Evolutionary conservation across 2,329 filamentous ascomycete species (phyloP).

Genomic region (Trematosphaeria pertusa): DNA sequence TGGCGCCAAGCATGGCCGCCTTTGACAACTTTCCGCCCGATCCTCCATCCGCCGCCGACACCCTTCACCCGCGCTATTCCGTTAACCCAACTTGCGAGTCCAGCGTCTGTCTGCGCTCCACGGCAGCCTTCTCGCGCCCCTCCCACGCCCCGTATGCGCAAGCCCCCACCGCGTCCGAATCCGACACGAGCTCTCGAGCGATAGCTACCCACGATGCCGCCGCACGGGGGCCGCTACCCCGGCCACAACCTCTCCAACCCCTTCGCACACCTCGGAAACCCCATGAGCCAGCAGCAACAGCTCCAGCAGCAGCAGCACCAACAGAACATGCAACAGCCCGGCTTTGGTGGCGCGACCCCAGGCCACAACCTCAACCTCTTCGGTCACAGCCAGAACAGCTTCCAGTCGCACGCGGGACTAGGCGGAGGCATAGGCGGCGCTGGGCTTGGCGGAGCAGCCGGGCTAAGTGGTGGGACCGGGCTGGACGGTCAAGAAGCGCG

Average conservation of each 20-base stretch:
- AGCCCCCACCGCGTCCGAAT: conserved; percentile 5
- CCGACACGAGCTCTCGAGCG: conserved; percentile 17
- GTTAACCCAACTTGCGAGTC: no score
- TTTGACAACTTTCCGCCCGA: conserved; percentile 1
- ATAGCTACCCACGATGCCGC: conserved; percentile 58
- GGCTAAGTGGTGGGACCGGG: conserved; percentile 65
- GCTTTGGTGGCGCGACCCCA: conserved; percentile 63
- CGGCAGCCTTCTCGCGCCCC: neutral
- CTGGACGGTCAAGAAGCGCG: conserved; percentile 87
- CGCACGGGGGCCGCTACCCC: conserved; percentile 65
- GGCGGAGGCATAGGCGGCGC: conserved; percentile 64
- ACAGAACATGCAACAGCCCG: conserved; percentile 70
- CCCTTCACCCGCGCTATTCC: neutral
- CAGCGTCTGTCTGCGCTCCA: no score
- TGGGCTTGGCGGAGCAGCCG: conserved; percentile 61
- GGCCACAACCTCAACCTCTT: conserved; percentile 70
- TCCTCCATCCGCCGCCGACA: conserved; percentile 3
- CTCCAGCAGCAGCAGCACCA: conserved; percentile 56
- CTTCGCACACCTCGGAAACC: conserved; percentile 62
- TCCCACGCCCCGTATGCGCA: conserved; percentile 6
- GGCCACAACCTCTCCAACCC: conserved; percentile 65
- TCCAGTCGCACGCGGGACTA: conserved; percentile 61
- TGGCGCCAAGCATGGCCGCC: neutral
- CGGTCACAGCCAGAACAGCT: conserved; percentile 45
- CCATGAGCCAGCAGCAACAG: conserved; percentile 55